Evolutionary conservation across 2,329 filamentous ascomycete species (phyloP).

Genomic region (Fusarium robinianum): DNA sequence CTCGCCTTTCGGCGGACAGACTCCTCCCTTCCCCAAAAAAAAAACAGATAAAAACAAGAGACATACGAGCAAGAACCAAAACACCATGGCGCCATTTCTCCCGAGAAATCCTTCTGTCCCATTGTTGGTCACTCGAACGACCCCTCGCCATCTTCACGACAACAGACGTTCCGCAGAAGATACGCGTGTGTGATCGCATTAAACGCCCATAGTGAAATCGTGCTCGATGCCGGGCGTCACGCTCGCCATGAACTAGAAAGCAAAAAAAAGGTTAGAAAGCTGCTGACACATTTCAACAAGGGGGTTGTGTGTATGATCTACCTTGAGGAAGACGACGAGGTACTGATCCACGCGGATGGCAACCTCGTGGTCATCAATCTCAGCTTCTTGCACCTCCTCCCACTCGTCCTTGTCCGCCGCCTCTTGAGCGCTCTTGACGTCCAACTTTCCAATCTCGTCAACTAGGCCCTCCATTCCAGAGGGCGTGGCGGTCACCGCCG

Average conservation of each 20-base stretch:
- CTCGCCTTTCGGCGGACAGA: slow-evolving; percentile 6
- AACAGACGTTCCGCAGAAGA: too few species aligned
- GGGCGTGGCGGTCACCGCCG: slow-evolving; percentile 9
- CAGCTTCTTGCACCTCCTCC: slow-evolving; percentile 66
- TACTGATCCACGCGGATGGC: slow-evolving; percentile 90
- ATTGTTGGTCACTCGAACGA: too few species aligned
- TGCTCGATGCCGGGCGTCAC: slow-evolving; percentile 98
- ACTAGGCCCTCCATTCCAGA: slow-evolving; percentile 82
- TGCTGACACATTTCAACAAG: background rate
- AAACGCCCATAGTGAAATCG: slow-evolving; percentile 60
- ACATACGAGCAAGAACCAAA: slow-evolving; percentile 10
- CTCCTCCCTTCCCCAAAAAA: background rate
- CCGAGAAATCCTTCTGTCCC: slow-evolving; percentile 12
- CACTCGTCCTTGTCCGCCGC: slow-evolving; percentile 63
- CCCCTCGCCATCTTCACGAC: background rate
- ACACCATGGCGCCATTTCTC: slow-evolving; percentile 31
- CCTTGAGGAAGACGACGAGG: slow-evolving; percentile 84
- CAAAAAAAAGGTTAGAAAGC: slow-evolving; percentile 10
- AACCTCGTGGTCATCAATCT: slow-evolving; percentile 71
- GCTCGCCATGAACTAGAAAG: slow-evolving; percentile 79
- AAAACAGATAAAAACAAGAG: background rate
- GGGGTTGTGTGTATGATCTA: slow-evolving; percentile 42
- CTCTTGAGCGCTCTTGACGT: slow-evolving; percentile 57
- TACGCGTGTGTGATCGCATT: background rate
- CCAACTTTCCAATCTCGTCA: slow-evolving; percentile 73